phyloP scores from a whole-genome alignment of 169 alveolate species.

The Amoebophrya sp. region DNA sequence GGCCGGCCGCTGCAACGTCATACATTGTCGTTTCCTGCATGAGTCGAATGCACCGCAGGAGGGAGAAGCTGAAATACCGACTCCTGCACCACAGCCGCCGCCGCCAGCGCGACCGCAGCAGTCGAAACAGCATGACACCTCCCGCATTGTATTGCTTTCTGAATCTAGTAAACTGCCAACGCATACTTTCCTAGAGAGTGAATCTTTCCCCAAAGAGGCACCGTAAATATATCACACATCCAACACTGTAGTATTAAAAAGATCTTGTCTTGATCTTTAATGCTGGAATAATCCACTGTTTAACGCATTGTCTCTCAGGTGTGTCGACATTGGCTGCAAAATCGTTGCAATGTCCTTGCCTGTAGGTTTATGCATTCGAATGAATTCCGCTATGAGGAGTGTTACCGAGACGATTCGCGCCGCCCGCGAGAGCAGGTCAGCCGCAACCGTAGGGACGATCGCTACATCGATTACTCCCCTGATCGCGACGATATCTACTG shows the following conservation, averaged over 20 bases:
- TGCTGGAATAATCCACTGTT: too few relatives aligned
- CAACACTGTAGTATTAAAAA: too few relatives aligned
- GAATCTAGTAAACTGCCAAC: too few relatives aligned
- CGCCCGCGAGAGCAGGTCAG: neutral
- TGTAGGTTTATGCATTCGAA: neutral
- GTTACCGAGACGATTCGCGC: neutral
- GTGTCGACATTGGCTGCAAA: neutral
- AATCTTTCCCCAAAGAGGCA: too few relatives aligned
- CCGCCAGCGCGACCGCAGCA: too few relatives aligned
- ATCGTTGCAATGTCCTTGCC: neutral
- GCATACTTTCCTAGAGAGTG: too few relatives aligned
- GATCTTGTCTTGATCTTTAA: too few relatives aligned
- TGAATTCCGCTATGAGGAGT: neutral
- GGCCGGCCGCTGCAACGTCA: neutral
- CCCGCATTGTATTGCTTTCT: too few relatives aligned
- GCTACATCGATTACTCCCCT: neutral
- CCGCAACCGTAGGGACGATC: neutral
- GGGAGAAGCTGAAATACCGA: neutral
- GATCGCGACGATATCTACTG: neutral
- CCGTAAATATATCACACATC: too few relatives aligned
- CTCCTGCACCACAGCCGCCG: neutral
- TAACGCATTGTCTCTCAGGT: too few relatives aligned
- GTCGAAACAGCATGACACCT: too few relatives aligned
- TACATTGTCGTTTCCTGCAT: neutral
- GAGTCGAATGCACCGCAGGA: neutral